phyloP scores from a whole-genome alignment of 768 basidiomycete species.

The Agaricus blazei region DNA sequence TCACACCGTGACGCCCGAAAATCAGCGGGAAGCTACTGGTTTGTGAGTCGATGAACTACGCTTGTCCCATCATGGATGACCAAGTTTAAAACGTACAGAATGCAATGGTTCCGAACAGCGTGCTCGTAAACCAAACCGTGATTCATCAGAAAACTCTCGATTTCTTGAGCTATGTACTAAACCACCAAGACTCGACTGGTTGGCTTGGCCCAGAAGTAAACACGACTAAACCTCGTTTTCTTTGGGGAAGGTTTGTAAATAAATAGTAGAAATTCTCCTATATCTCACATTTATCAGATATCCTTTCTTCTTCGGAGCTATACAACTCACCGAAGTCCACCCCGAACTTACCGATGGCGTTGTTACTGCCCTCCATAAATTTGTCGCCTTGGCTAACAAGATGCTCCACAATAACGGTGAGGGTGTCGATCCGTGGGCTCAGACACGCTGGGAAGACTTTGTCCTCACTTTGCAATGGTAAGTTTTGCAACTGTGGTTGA shows the following conservation, averaged over 20 bases:
- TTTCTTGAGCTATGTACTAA: conserved; percentile 46
- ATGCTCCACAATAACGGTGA: conserved; percentile 45
- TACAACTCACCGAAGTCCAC: conserved; percentile 49
- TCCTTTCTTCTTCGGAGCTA: conserved; percentile 54
- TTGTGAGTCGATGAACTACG: conserved; percentile 30
- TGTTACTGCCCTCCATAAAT: conserved; percentile 48
- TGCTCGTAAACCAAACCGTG: conserved; percentile 38
- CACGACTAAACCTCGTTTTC: conserved; percentile 45
- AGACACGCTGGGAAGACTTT: conserved; percentile 56
- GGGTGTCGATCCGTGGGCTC: conserved; percentile 50
- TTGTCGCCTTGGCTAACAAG: conserved; percentile 44
- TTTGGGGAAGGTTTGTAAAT: conserved; percentile 44
- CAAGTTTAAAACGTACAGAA: conserved; percentile 25
- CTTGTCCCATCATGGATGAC: neutral
- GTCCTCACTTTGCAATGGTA: conserved; percentile 53
- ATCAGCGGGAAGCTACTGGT: conserved; percentile 54
- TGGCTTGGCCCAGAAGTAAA: conserved; percentile 55
- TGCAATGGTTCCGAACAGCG: conserved; percentile 48
- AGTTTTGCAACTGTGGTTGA: neutral
- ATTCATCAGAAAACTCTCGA: conserved; percentile 42
- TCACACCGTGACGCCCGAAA: neutral
- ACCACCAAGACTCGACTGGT: conserved; percentile 47
- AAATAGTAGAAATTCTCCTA: neutral
- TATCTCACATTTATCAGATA: conserved; percentile 26
- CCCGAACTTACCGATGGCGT: conserved; percentile 37